These are phyloP conservation scores for Ascochyta koolunga DNA, from an alignment of 2,329 filamentous ascomycete genomes.

Conservation along the genomic window DNA sequence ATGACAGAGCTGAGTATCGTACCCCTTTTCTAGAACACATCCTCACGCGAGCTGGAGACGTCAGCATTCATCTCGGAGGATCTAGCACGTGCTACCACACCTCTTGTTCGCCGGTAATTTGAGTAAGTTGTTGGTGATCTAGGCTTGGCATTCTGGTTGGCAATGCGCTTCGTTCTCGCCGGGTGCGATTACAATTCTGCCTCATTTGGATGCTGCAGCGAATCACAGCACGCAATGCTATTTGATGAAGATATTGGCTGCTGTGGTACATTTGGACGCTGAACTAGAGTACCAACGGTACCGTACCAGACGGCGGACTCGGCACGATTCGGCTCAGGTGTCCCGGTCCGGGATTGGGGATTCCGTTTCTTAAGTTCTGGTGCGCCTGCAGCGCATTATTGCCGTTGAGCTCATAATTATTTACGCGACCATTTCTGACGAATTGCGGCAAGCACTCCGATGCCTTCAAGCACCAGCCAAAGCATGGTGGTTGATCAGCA, in stretches of 20 bases:
- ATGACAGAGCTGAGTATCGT: background rate
- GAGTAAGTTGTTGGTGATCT: slow-evolving; percentile 10
- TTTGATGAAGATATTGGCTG: slow-evolving; percentile 8
- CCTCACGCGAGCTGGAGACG: slow-evolving; percentile 1
- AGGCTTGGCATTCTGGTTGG: slow-evolving; percentile 1
- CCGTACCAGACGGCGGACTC: slow-evolving; percentile 1
- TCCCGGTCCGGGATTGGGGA: background rate
- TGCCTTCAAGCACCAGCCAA: background rate
- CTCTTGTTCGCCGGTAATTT: background rate
- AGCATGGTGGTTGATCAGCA: slow-evolving; percentile 1
- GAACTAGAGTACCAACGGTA: slow-evolving; percentile 5
- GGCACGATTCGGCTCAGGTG: background rate
- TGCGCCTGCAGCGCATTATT: background rate
- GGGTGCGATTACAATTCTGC: background rate
- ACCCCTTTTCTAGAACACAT: slow-evolving; percentile 1
- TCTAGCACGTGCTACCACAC: background rate
- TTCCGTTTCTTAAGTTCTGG: background rate
- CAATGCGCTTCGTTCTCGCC: background rate
- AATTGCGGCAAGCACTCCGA: slow-evolving; percentile 7
- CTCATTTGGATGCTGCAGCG: slow-evolving; percentile 2
- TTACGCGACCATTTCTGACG: slow-evolving; percentile 5
- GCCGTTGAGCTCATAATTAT: background rate
- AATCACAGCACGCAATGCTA: slow-evolving; percentile 1
- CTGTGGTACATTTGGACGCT: slow-evolving; percentile 9
- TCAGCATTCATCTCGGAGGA: background rate